Base-by-base conservation (phyloP, 768 basidiomycete genomes). In the Leccinum variicolor region DNA sequence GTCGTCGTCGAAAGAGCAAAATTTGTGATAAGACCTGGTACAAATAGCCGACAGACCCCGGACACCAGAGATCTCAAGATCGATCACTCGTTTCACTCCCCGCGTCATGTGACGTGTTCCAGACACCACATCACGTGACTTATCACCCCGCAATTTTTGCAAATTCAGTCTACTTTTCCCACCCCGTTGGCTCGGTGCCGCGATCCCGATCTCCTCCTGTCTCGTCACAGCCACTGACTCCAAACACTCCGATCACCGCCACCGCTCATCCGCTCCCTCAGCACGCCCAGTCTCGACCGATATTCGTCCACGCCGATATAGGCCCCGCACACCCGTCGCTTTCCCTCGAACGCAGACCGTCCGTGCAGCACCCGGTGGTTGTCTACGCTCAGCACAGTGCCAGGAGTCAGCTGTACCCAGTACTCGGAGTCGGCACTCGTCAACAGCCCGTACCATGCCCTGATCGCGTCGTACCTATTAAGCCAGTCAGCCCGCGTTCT, bases 331-430 rank as follows among this genome's bases (percentile, higher is more conserved):
- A 99, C 92, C 1, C 91, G 82, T 3, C 96, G 84, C 70, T 84
- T 84, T 11, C 96, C 96, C 13, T 83, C 80, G 68, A 97, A 98
- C 1, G 86, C 83, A 0, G 94, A 92, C n/a, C 96, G 86, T 13
- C 96, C 96, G 64, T 98, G 96, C 50, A 98, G 77, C 13, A 98
- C 92, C 21, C 96, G 84, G 73, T 96, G 90, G 69, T 98, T 98
- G 72, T 98, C 89, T 51, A 96, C 79, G 21, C 94, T 92, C 92
- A 97, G 80, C 41, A 89, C 89, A 1, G 89, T 96, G 0, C 96
- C 95, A 0, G 93, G 87, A 48, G 81, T 75, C n/a, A 99, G 79
- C 68, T 94, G 88, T 0, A 92, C 80, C 95, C 94, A 97, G 63
- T 89, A 93, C 70, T 96, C 91, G 0, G 90, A 91, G 68, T 96